Percentiles rank a stretch among this genome's conserved stretches.
These are phyloP conservation scores for Monosporozyma servazzii DNA, from an alignment of 805 yeast genomes.

Conservation along the genomic window DNA sequence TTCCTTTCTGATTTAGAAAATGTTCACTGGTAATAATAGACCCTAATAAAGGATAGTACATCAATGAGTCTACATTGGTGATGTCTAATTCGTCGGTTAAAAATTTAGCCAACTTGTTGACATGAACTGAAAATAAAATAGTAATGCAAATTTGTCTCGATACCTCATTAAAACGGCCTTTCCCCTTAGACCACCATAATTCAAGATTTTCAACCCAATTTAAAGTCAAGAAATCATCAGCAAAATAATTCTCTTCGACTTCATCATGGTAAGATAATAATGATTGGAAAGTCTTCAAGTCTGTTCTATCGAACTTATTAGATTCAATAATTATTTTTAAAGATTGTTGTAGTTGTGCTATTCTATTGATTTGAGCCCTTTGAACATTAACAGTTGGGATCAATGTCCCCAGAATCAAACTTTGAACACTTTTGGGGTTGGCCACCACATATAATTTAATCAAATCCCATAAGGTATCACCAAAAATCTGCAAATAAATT, in stretches of 20 bases:
- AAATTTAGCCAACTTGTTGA: slow-evolving; percentile 34
- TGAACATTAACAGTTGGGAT: slow-evolving; percentile 24
- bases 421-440: slow-evolving; percentile 38
- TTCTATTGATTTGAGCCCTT: slow-evolving; percentile 28
- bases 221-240: slow-evolving; percentile 44
- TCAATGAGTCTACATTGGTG: slow-evolving; percentile 34
- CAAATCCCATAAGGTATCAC: slow-evolving; percentile 59
- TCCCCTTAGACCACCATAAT: slow-evolving; percentile 47
- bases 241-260: slow-evolving; percentile 31
- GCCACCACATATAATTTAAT: slow-evolving; percentile 42
- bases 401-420: slow-evolving; percentile 44
- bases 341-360: slow-evolving; percentile 42
- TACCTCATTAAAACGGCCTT: slow-evolving; percentile 38
- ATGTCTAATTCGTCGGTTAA: slow-evolving; percentile 38
- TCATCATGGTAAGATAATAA: slow-evolving; percentile 30
- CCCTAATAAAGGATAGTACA: slow-evolving; percentile 45
- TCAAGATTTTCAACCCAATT: slow-evolving; percentile 57
- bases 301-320: slow-evolving; percentile 38
- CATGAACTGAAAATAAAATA: slow-evolving; percentile 42
- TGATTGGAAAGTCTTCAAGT: slow-evolving; percentile 37
- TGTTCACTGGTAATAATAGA: slow-evolving; percentile 42
- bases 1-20: slow-evolving; percentile 41
- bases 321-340: slow-evolving; percentile 39
- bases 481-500: slow-evolving; percentile 46
- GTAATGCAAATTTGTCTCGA: slow-evolving; percentile 44